Conservation (phyloP, 106 monocot genomes). For the Ottelia alismoides region DNA sequence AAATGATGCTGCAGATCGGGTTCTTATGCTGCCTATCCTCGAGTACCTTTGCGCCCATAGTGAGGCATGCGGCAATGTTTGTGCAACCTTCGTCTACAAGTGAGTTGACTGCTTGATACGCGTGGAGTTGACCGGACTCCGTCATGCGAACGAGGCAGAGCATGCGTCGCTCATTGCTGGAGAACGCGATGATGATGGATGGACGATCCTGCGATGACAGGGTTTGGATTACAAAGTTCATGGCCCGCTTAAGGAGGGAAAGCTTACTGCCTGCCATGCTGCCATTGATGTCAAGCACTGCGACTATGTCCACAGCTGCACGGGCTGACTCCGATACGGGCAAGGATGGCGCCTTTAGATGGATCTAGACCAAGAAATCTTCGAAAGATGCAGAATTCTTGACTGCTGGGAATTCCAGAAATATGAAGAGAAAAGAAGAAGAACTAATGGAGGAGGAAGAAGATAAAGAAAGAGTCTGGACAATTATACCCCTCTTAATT, state of each 20-base stretch:
- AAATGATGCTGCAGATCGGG: conserved; percentile 75
- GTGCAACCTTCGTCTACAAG: conserved; percentile 63
- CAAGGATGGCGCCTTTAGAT: too few relatives aligned
- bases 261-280: conserved; percentile 98
- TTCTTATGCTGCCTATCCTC: conserved; percentile 57
- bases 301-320: conserved; percentile 74
- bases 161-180: conserved; percentile 63
- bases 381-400: too few relatives aligned
- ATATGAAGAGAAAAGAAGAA: too few relatives aligned
- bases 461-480: too few relatives aligned
- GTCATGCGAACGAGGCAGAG: conserved; percentile 69
- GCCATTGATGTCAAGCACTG: conserved; percentile 89
- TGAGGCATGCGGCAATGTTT: conserved; percentile 78
- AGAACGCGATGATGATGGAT: conserved; percentile 81
- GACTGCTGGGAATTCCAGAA: too few relatives aligned
- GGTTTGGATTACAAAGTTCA: conserved; percentile 92
- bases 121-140: conserved; percentile 50
- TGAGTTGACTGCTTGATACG: conserved; percentile 67
- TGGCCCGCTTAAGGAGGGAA: conserved; percentile 81
- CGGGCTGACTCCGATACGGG: conserved; percentile 29
- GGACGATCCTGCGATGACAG: conserved; percentile 73
- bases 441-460: too few relatives aligned
- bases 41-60: conserved; percentile 57
- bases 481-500: too few relatives aligned
- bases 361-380: too few relatives aligned